Conservation (phyloP, 176 grass and related monocot genomes). For the Bolboschoenus planiculmis region DNA sequence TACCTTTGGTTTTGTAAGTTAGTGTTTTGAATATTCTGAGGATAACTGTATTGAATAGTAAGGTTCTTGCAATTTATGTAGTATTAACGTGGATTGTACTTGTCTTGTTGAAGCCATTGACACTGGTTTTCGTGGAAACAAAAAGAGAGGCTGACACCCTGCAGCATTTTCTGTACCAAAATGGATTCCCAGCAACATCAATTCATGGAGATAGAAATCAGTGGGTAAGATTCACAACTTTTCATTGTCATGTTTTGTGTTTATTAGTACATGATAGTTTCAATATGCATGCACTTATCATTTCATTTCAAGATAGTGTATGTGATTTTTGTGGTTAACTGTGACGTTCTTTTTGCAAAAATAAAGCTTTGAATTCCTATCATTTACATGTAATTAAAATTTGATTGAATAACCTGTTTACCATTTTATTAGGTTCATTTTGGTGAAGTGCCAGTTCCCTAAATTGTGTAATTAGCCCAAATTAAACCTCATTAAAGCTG, state of each 20-base stretch:
- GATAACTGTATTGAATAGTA: background rate
- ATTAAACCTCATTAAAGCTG: background rate
- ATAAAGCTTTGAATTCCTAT: background rate
- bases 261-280: background rate
- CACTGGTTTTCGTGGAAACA: conserved; percentile 90
- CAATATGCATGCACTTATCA: background rate
- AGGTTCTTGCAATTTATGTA: background rate
- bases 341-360: background rate
- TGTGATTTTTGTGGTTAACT: background rate
- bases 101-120: conserved; percentile 48
- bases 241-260: background rate
- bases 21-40: background rate
- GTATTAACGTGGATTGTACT: conserved; percentile 1
- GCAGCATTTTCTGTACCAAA: conserved; percentile 43
- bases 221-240: conserved; percentile 26
- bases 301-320: background rate
- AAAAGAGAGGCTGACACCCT: conserved; percentile 72
- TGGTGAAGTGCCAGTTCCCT: background rate
- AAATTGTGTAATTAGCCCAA: background rate
- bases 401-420: background rate
- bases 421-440: background rate
- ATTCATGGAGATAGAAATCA: conserved; percentile 79
- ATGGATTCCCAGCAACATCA: conserved; percentile 57
- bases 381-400: background rate
- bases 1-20: background rate